Evolutionary conservation across 768 basidiomycete genomes (phyloP).

Genomic region (Podaxis sp.): DNA sequence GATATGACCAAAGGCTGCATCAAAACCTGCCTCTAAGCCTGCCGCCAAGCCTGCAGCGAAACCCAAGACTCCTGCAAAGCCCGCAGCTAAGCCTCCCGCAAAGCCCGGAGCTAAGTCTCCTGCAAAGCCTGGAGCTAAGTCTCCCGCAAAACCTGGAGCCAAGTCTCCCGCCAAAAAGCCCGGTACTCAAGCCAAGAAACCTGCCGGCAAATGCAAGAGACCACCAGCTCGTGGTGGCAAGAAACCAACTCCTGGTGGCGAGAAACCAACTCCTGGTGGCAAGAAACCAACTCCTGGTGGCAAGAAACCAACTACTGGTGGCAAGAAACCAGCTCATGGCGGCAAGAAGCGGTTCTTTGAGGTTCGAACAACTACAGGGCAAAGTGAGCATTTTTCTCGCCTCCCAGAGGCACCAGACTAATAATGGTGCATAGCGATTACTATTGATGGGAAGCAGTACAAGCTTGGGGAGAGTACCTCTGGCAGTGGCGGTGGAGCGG

Average conservation of each 20-base stretch:
- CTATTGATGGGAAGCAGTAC: background rate
- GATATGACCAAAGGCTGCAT: background rate
- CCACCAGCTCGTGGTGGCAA: too few species aligned
- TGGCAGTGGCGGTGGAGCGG: background rate
- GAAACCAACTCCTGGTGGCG: too few species aligned
- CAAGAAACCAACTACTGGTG: background rate
- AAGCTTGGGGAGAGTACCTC: background rate
- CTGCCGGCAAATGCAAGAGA: too few species aligned
- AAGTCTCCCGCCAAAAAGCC: too few species aligned
- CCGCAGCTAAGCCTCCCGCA: background rate
- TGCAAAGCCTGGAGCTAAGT: too few species aligned
- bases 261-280: too few species aligned
- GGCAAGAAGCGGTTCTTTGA: background rate
- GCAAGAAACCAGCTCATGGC: background rate
- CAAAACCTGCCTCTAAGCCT: background rate
- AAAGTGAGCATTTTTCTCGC: background rate
- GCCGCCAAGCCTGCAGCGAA: background rate
- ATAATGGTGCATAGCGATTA: background rate
- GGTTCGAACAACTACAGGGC: background rate
- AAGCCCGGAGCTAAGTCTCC: background rate
- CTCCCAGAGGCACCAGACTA: background rate
- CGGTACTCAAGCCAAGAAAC: too few species aligned
- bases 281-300: background rate
- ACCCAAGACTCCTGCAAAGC: background rate
- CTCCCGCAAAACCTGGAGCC: too few species aligned